These are phyloP conservation scores for Pseudoneurospora amorphoporcata DNA, from an alignment of 495 filamentous ascomycete genomes.

Conservation along the genomic window DNA sequence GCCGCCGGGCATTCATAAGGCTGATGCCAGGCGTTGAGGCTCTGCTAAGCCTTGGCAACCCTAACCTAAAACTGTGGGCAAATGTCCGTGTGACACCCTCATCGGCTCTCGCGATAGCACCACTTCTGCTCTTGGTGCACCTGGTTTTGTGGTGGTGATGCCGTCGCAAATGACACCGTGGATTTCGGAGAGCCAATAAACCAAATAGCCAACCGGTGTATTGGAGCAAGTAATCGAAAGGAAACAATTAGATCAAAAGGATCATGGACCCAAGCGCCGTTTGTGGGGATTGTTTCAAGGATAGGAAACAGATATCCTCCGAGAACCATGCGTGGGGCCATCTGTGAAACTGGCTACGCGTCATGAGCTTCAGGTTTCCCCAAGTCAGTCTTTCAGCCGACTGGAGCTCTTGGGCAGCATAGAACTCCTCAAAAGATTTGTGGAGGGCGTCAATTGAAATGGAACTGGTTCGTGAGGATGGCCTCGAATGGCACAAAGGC, in stretches of 20 bases:
- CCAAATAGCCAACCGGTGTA: constrained; percentile 19
- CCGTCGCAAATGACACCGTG: constrained; percentile 16
- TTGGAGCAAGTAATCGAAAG: constrained; percentile 11
- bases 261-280: constrained; percentile 3
- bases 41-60: too few relatives aligned
- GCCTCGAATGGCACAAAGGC: constrained; percentile 10
- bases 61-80: too few relatives aligned
- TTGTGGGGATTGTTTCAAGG: not conserved
- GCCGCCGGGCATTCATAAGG: too few relatives aligned
- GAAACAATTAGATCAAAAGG: constrained; percentile 24
- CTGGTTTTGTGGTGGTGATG: constrained; percentile 17
- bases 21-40: too few relatives aligned
- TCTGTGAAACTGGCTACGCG: constrained; percentile 15
- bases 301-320: constrained; percentile 23
- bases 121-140: constrained; percentile 13
- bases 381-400: not conserved
- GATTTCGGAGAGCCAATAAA: constrained; percentile 25
- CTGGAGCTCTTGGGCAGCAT: constrained; percentile 10
- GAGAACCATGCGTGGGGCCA: constrained; percentile 25
- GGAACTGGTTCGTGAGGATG: constrained; percentile 14
- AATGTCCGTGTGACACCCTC: too few relatives aligned
- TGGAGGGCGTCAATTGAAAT: not conserved
- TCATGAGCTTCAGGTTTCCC: constrained; percentile 5
- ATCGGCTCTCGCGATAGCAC: constrained; percentile 7
- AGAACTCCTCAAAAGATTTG: constrained; percentile 9